Base-by-base conservation (phyloP, 176 grass and related monocot genomes). In the Guadua angustifolia region DNA sequence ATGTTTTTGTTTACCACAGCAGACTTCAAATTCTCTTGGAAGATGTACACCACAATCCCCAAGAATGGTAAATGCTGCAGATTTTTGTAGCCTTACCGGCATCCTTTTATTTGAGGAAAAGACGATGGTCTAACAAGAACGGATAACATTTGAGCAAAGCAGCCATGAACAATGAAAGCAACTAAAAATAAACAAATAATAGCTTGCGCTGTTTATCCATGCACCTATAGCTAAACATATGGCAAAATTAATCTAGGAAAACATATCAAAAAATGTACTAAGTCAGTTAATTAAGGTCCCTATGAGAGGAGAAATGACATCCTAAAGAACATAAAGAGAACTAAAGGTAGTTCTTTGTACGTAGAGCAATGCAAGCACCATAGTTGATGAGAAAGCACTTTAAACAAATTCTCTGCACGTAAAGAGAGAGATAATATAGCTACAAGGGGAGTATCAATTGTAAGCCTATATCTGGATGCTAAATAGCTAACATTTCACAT, bases 91-190 rank as follows among this genome's bases (percentile, higher is more conserved):
- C 67, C 58, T 50, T 46, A 70, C 24, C 18, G 95, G 93, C 87
- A 98, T 90, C 66, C 68, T 88, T 87, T 76, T 77, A 88, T 95
- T 84, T 67, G 85, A 91, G 21, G 88, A 92, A 71, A 76, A 71
- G 53, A 95, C 49, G 40, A 52, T 69, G 59, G 71, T 75, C 95
- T 95, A 88, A 61, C 79, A 91, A 70, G 77, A 81, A 46, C 40
- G 81, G 24, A 60, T 69, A 65, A 84, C 62, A 84, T 42, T 84
- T 84, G 22, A 80, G 51, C 32, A 84, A 80, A 75, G n/a, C 57
- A 71, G 67, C n/a, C 29, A 72, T 38, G 75, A 85, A 85, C 19
- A 66, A 61, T 49, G 64, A 50, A 55, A 33, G 25, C 6, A 78
- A 82, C 40, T 46, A 87, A 63, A 0, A 13, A 40, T 60, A 60